phyloP scores from a whole-genome alignment of 2,329 filamentous ascomycete species.

The Colletotrichum limetticola region DNA sequence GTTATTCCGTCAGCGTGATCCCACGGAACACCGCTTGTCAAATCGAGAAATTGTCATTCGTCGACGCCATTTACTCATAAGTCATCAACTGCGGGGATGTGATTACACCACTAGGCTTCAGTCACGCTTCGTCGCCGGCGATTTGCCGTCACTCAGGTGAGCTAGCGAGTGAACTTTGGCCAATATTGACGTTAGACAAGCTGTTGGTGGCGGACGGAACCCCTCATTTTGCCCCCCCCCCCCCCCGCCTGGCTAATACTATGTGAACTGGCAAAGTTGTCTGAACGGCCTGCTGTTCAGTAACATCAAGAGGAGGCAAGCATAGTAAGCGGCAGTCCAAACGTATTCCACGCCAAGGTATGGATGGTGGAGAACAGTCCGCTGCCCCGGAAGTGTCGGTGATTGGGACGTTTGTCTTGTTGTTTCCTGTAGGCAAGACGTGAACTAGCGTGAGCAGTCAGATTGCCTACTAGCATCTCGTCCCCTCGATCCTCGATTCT shows the following conservation, averaged over 20 bases:
- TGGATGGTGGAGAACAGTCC: not conserved
- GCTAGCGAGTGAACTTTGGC: not conserved
- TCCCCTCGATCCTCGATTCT: not conserved
- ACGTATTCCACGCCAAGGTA: not conserved
- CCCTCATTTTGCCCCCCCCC: constrained; percentile 20
- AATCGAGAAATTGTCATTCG: constrained; percentile 25
- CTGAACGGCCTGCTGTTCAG: not conserved
- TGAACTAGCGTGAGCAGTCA: not conserved
- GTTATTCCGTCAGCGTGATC: constrained; percentile 11
- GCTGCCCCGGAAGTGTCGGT: constrained; percentile 29
- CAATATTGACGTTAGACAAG: constrained; percentile 3
- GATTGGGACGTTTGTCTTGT: not conserved
- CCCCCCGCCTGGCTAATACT: not conserved
- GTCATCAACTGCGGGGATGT: not conserved
- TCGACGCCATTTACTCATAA: not conserved
- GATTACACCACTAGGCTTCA: not conserved
- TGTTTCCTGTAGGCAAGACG: constrained; percentile 3
- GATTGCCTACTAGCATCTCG: not conserved
- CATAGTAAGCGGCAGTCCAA: not conserved
- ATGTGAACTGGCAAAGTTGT: not conserved
- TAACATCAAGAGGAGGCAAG: not conserved
- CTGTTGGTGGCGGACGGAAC: constrained; percentile 23
- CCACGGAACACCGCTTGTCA: constrained; percentile 1
- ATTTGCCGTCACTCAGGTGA: not conserved
- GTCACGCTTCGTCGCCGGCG: not conserved